Conservation (phyloP, 805 yeast species). For the Hemisphaericaspora nanyangensis region DNA sequence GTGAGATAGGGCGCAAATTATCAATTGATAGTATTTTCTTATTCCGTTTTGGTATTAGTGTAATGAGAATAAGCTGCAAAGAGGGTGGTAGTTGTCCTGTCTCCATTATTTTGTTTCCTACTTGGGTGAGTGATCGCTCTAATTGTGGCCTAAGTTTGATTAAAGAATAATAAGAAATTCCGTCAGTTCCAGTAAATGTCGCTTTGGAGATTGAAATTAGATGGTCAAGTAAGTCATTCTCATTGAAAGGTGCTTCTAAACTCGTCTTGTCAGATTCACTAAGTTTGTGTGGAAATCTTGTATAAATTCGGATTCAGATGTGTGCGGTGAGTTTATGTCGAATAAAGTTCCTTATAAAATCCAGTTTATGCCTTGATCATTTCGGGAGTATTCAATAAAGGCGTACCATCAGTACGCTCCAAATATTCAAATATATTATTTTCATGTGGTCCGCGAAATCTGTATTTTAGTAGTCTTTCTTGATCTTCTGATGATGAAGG, state of each 20-base stretch:
- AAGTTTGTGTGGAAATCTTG: background rate
- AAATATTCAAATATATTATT: background rate
- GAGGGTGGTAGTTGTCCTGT: background rate
- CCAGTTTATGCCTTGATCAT: background rate
- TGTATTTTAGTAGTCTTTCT: background rate
- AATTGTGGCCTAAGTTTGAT: slow-evolving; percentile 1
- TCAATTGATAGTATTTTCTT: background rate
- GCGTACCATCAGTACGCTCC: background rate
- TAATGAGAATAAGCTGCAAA: background rate
- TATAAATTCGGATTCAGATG: background rate
- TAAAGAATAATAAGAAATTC: background rate
- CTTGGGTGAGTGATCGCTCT: background rate
- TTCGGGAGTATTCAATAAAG: background rate
- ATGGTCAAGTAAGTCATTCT: background rate
- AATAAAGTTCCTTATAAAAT: background rate
- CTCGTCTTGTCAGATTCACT: background rate
- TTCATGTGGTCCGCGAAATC: background rate
- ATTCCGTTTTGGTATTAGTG: slow-evolving; percentile 1
- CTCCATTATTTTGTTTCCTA: slow-evolving; percentile 1
- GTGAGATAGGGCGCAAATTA: slow-evolving; percentile 1
- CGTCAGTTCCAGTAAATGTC: slow-evolving; percentile 1
- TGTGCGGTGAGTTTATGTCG: background rate
- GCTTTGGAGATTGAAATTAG: background rate
- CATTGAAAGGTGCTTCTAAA: background rate
- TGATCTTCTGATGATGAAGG: background rate